A percentile compares a stretch with the other conserved stretches of the same genome.
phyloP scores from a whole-genome alignment of 2,329 filamentous ascomycete genomes.

The Hymenoscyphus linearis region DNA sequence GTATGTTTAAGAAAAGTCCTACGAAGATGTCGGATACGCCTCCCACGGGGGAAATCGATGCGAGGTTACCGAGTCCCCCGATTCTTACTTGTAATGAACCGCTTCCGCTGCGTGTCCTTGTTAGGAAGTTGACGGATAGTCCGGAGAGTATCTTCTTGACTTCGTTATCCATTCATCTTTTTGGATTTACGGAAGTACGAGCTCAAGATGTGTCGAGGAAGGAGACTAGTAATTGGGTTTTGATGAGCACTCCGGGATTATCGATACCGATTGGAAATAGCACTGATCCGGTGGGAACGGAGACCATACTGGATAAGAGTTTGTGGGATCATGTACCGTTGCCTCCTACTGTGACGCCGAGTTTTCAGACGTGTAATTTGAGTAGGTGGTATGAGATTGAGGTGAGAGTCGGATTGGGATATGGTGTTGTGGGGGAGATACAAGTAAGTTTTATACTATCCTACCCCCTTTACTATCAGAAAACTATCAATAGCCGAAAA shows the following conservation, averaged over 20 bases:
- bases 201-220: conserved; percentile 69
- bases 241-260: conserved; percentile 68
- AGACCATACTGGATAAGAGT: conserved; percentile 62
- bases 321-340: conserved; percentile 69
- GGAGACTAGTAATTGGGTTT: conserved; percentile 70
- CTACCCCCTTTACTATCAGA: background rate
- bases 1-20: conserved; percentile 28
- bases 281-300: conserved; percentile 54
- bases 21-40: conserved; percentile 38
- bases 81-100: conserved; percentile 87
- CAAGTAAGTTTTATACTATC: conserved; percentile 20
- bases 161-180: conserved; percentile 74
- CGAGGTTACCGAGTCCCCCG: conserved; percentile 77
- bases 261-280: conserved; percentile 62
- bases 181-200: conserved; percentile 73
- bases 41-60: conserved; percentile 70
- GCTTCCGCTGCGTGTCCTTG: conserved; percentile 72
- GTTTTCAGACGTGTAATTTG: conserved; percentile 86
- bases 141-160: conserved; percentile 68
- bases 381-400: conserved; percentile 78
- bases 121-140: conserved; percentile 68
- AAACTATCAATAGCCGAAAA: background rate
- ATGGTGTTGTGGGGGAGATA: conserved; percentile 52
- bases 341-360: conserved; percentile 81
- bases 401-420: conserved; percentile 70